Conservation (phyloP, 2,329 filamentous ascomycete genomes). For the Thielaviopsis euricoi region DNA sequence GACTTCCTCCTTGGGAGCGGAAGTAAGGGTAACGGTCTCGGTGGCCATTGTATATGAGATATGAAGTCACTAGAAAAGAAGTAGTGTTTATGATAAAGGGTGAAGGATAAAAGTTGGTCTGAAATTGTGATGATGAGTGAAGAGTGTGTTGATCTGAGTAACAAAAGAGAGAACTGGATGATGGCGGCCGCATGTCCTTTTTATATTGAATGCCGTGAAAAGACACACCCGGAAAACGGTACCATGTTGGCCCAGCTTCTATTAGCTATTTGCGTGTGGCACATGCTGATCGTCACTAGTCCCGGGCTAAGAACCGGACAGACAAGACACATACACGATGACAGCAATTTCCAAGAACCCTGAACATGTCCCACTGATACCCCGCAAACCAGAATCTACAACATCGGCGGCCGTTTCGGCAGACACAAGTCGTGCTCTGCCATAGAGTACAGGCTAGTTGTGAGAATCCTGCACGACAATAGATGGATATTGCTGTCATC, state of each 20-base stretch:
- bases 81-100: neutral
- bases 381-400: neutral
- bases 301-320: neutral
- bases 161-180: neutral
- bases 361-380: neutral
- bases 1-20: neutral
- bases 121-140: neutral
- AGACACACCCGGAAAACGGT: constrained; percentile 4
- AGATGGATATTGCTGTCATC: neutral
- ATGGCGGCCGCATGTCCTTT: neutral
- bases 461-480: neutral
- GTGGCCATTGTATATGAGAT: neutral
- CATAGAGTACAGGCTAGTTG: neutral
- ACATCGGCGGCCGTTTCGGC: neutral
- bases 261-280: neutral
- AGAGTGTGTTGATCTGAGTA: neutral
- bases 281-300: neutral
- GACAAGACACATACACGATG: too few species aligned
- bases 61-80: neutral
- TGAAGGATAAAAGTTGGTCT: neutral
- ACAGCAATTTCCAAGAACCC: neutral
- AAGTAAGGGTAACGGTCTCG: constrained; percentile 2
- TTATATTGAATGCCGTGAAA: constrained; percentile 6
- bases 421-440: neutral
- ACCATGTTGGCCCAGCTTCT: neutral